Evolutionary conservation across 208 protist species (phyloP).

Genomic region (Trypanosoma scelopori): DNA sequence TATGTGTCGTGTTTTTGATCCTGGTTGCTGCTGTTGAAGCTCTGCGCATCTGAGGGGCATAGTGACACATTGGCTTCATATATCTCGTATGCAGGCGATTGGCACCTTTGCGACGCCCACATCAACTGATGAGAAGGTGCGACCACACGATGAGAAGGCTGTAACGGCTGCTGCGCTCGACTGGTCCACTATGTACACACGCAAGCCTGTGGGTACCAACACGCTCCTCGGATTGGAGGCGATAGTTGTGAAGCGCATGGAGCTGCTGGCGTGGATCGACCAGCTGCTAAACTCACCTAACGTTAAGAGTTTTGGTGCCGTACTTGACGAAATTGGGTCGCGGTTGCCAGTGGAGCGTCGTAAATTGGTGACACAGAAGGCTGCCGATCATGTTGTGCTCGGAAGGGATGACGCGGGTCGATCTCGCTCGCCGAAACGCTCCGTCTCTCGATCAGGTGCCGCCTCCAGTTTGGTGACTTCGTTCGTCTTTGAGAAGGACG

Average conservation of each 20-base stretch:
- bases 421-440: constrained; percentile 34
- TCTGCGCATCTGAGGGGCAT: not conserved
- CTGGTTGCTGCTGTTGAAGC: constrained; percentile 23
- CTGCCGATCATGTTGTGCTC: constrained; percentile 25
- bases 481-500: constrained; percentile 71
- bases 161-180: constrained; percentile 27
- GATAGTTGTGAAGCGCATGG: constrained; percentile 86
- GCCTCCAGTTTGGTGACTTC: constrained; percentile 7
- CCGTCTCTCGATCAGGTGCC: constrained; percentile 32
- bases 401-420: constrained; percentile 31
- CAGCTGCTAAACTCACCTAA: constrained; percentile 68
- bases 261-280: constrained; percentile 87
- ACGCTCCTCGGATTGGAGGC: constrained; percentile 83
- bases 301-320: constrained; percentile 46
- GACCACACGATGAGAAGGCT: constrained; percentile 2
- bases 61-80: too few relatives aligned
- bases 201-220: constrained; percentile 52
- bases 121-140: constrained; percentile 15
- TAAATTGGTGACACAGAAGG: constrained; percentile 14
- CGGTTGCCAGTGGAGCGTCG: constrained; percentile 69
- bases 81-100: constrained; percentile 32
- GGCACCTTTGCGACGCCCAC: constrained; percentile 10
- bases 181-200: constrained; percentile 80
- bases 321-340: constrained; percentile 67
- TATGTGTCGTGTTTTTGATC: constrained; percentile 23